Evolutionary conservation across 257 asterid genomes (phyloP), one percentile per base, ranked within the genome.

Genomic region (Solanum dulcamara): DNA sequence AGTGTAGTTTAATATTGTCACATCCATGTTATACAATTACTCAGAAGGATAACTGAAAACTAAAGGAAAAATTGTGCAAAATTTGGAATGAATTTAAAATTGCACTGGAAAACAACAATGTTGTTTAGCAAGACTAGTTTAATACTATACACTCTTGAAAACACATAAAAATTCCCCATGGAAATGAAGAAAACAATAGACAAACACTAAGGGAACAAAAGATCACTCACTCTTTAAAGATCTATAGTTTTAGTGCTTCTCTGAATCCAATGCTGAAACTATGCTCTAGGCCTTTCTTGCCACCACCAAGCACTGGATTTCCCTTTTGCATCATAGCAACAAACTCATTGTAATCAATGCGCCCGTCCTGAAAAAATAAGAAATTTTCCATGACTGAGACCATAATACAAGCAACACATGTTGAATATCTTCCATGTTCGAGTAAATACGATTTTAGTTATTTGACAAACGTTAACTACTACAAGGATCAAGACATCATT

Each of bases 311-410:
- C 55, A 88, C 80, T 55, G 92, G 87, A 81, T 85, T 87, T 66
- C 92, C 91, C 48, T 88, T 86, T 82, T 88, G 89, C 92, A 90
- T 90, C 92, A 90, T 90, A 13, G 91, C 90, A 17, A 90, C 92
- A 67, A 90, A 90, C 86, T 90, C 92, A 22, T 90, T 90, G 81
- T 90, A 90, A 68, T 90, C 92, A 30, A 90, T 88, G 22, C 92
- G 93, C 0, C 98, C 98, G 48, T 95, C 98, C 98, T 95, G 93
- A 89, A 89, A 83, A 55, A n/a, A 9, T 20, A 62, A 74, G 22
- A 37, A 20, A 14, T 2, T 66, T 24, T 37, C 62, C 22, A 11
- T 22, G 15, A 6, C 10, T 10, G 51, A 66, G 75, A 37, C 0
- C 11, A 51, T 33, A 44, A 80, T 38, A 17, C 42, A 28, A 80